phyloP scores from a whole-genome alignment of 1,139 yeast genomes.

The Lodderomyces orthopsilosis region DNA sequence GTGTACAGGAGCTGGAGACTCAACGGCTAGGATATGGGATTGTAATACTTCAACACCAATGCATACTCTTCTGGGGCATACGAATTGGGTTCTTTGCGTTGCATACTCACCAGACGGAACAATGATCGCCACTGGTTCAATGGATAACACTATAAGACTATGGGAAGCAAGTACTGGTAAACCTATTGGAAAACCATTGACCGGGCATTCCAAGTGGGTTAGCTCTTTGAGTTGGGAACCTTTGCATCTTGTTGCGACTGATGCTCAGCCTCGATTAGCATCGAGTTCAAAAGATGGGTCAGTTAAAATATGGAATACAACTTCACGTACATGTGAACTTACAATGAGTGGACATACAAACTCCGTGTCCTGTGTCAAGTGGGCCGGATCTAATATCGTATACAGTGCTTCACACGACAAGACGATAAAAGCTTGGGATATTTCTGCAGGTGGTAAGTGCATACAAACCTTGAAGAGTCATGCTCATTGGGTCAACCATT shows the following conservation, averaged over 20 bases:
- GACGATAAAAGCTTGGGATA: conserved; percentile 90
- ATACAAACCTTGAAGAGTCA: conserved; percentile 80
- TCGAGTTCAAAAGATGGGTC: conserved; percentile 94
- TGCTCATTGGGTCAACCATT: conserved; percentile 97
- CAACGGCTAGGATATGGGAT: conserved; percentile 98
- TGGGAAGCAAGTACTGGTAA: conserved; percentile 85
- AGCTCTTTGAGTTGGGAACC: conserved; percentile 95
- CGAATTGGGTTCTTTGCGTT: conserved; percentile 94
- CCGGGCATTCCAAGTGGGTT: conserved; percentile 88
- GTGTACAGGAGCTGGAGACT: conserved; percentile 97
- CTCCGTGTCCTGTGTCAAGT: conserved; percentile 88
- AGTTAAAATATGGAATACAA: conserved; percentile 85
- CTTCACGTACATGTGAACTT: conserved; percentile 61
- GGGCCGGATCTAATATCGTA: conserved; percentile 89
- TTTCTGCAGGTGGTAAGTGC: conserved; percentile 70
- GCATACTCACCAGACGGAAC: conserved; percentile 92
- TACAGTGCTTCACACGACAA: conserved; percentile 95
- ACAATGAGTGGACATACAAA: conserved; percentile 88
- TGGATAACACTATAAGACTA: conserved; percentile 84
- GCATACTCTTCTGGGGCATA: conserved; percentile 77
- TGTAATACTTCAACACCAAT: conserved; percentile 92
- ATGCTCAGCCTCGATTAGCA: conserved; percentile 68
- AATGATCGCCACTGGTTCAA: conserved; percentile 90
- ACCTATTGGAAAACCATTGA: conserved; percentile 67
- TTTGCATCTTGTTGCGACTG: conserved; percentile 68